Percentiles rank a stretch among this genome's conserved stretches.
Conservation (phyloP, 352 stramenopile genomes). For the Aphanomyces astaci region DNA sequence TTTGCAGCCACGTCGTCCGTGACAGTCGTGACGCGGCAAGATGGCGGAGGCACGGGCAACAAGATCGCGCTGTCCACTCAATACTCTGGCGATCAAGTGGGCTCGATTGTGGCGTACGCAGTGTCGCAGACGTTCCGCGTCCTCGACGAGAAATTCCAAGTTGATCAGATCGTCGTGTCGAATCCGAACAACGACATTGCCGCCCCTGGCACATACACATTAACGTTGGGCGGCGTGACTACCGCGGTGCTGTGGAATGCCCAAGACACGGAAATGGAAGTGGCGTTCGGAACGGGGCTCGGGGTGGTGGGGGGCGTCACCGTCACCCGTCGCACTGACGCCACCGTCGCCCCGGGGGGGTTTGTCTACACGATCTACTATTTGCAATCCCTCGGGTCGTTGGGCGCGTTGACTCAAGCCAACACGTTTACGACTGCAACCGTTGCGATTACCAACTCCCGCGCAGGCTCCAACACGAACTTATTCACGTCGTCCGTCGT, state of each 20-base stretch:
- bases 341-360: slow-evolving; percentile 37
- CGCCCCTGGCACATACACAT: slow-evolving; percentile 33
- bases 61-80: slow-evolving; percentile 39
- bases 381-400: slow-evolving; percentile 36
- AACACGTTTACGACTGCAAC: slow-evolving; percentile 30
- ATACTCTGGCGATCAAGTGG: slow-evolving; percentile 50
- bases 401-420: slow-evolving; percentile 27
- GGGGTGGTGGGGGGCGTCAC: slow-evolving; percentile 35
- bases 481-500: slow-evolving; percentile 39
- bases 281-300: slow-evolving; percentile 24
- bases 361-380: slow-evolving; percentile 78
- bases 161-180: slow-evolving; percentile 46
- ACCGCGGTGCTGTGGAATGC: slow-evolving; percentile 51
- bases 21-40: slow-evolving; percentile 23
- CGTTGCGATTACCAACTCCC: slow-evolving; percentile 31
- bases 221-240: slow-evolving; percentile 35
- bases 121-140: slow-evolving; percentile 66
- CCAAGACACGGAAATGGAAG: slow-evolving; percentile 37
- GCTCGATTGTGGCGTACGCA: slow-evolving; percentile 41
- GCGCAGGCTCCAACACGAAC: slow-evolving; percentile 30
- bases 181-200: slow-evolving; percentile 41
- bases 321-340: slow-evolving; percentile 42
- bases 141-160: slow-evolving; percentile 56
- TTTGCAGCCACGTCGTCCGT: slow-evolving; percentile 28
- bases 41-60: slow-evolving; percentile 30